phyloP scores from a whole-genome alignment of 352 stramenopile genomes.

The Labyrinthula sp. region DNA sequence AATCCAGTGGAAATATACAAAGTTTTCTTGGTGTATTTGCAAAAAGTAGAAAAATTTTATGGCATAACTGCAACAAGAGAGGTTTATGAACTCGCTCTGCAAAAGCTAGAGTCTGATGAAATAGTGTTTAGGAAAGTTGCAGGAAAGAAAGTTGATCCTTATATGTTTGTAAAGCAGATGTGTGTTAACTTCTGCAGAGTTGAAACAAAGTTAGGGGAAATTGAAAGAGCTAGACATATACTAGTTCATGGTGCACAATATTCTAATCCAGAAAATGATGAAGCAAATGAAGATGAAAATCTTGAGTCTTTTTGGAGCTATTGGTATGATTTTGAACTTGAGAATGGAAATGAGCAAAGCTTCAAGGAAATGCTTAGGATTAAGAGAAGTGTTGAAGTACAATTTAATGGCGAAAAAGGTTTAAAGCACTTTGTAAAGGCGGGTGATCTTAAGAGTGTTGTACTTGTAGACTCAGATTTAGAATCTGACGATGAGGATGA shows the following conservation, averaged over 20 bases:
- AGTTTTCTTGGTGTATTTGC: constrained; percentile 77
- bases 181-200: constrained; percentile 83
- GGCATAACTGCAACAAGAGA: constrained; percentile 77
- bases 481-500: no score
- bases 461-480: no score
- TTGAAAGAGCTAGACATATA: constrained; percentile 81
- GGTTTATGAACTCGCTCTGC: constrained; percentile 86
- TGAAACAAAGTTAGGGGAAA: constrained; percentile 83
- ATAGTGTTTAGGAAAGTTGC: no score
- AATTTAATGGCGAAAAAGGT: constrained; percentile 47
- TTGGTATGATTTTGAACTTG: constrained; percentile 77
- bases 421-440: no score
- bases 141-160: no score
- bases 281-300: no score
- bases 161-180: constrained; percentile 58
- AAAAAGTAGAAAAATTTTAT: constrained; percentile 75
- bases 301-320: constrained; percentile 81
- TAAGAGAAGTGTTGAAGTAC: constrained; percentile 80
- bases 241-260: constrained; percentile 86
- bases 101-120: constrained; percentile 59
- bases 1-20: constrained; percentile 74
- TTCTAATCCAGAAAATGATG: constrained; percentile 73
- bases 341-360: constrained; percentile 85
- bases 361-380: constrained; percentile 96
- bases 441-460: no score